Base-by-base conservation (phyloP, 176 grass and related monocot genomes). In the Oropetium thomaeum region DNA sequence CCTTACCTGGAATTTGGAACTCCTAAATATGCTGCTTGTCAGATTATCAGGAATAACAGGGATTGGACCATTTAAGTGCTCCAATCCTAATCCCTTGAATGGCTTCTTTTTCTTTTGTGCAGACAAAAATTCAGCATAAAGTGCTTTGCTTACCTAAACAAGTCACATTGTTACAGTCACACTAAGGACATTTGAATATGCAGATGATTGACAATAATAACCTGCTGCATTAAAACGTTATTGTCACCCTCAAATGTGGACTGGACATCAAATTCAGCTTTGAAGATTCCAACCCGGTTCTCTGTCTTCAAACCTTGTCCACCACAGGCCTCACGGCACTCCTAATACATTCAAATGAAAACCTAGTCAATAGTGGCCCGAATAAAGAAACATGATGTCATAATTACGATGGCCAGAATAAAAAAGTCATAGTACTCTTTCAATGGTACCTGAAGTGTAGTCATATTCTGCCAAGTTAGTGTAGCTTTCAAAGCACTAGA, bases 161-260 rank as follows among this genome's bases (percentile, higher is more conserved):
- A 33, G 48, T 22, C 69, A 73, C 74, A 82, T 37, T 79, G 29
- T 57, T 82, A 89, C 5, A 81, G 75, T 9, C 27, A 83, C 4
- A 77, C 15, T 52, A 82, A 64, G 62, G 20, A 29, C 34, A n/a
- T 77, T 80, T 39, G 58, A 51, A 80, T 61, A 75, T 71, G 22
- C 40, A 32, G 60, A 62, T 37, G n/a, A 55, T 61, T 64, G 30
- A 37, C 38, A 75, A 48, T 26, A 80, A 73, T 79, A 74, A 98
- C 96, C 91, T 98, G 96, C 70, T 98, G 96, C 84, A 98, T 86
- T 78, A 98, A 79, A 77, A 98, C 75, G 62, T 98, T 94, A 70
- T 98, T 98, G 59, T 98, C 96, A 73, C 96, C 96, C 85, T 99
- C 96, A 82, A 99, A 99, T 47, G 96, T 99, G 37, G 78, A 95